phyloP scores from a whole-genome alignment of 768 basidiomycete genomes.

The Termitomyces sp. region DNA sequence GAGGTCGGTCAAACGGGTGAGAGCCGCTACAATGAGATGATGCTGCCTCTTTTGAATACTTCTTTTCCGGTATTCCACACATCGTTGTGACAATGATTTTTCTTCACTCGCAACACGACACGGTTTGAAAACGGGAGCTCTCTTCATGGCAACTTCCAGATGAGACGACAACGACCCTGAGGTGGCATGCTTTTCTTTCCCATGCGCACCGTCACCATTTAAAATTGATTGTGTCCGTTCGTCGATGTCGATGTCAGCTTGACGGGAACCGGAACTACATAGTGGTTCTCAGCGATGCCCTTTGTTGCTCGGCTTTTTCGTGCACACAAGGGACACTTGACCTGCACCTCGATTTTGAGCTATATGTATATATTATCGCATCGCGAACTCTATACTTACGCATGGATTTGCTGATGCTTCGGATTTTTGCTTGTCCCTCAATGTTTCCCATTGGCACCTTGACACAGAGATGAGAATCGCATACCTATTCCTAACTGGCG shows the following conservation, averaged over 20 bases:
- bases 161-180: conserved; percentile 28
- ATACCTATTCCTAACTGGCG: background rate
- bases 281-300: conserved; percentile 33
- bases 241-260: conserved; percentile 54
- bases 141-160: background rate
- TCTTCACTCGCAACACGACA: background rate
- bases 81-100: background rate
- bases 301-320: conserved; percentile 65
- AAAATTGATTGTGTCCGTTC: conserved; percentile 57
- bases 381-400: conserved; percentile 30
- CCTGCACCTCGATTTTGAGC: conserved; percentile 9
- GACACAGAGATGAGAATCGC: conserved; percentile 27
- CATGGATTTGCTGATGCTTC: conserved; percentile 49
- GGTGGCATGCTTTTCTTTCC: conserved; percentile 68
- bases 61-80: background rate
- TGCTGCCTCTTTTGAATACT: background rate
- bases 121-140: background rate
- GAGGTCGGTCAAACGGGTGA: background rate
- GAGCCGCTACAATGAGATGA: background rate
- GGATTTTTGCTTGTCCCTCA: conserved; percentile 83
- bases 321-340: conserved; percentile 43
- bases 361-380: too few relatives aligned
- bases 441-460: conserved; percentile 28
- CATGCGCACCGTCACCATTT: conserved; percentile 69
- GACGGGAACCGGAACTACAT: conserved; percentile 71